phyloP scores from a whole-genome alignment of 1,284 basidiomycete genomes.

The Bondarzewia mesenterica region DNA sequence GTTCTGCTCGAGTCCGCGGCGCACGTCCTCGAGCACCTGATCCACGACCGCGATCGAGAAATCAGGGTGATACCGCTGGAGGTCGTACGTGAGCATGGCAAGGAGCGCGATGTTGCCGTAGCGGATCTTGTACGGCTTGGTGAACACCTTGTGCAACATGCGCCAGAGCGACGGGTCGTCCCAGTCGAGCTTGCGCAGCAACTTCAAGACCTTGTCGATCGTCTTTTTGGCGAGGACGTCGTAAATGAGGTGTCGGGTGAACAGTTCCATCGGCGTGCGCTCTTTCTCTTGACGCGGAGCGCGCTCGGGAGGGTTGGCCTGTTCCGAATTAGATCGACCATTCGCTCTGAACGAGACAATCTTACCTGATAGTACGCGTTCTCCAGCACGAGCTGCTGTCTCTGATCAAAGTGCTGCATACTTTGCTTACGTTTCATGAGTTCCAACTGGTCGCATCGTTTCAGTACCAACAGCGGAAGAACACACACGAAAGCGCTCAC shows the following conservation, averaged over 20 bases:
- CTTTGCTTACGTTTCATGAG: conserved; percentile 92
- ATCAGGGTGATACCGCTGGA: conserved; percentile 86
- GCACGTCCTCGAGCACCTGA: conserved; percentile 89
- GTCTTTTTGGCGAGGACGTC: conserved; percentile 87
- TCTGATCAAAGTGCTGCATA: conserved; percentile 86
- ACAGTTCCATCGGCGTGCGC: conserved; percentile 84
- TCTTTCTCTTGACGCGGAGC: conserved; percentile 79
- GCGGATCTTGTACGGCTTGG: conserved; percentile 95
- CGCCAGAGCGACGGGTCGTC: conserved; percentile 56
- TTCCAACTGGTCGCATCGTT: conserved; percentile 58
- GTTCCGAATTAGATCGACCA: conserved; percentile 7
- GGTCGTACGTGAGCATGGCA: conserved; percentile 89
- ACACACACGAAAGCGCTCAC: conserved; percentile 27
- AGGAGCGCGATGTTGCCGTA: conserved; percentile 87
- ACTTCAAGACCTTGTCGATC: conserved; percentile 87
- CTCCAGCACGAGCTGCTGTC: conserved; percentile 85
- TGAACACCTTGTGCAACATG: conserved; percentile 75
- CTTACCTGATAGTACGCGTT: conserved; percentile 95
- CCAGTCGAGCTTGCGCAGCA: conserved; percentile 94
- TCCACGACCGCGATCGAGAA: conserved; percentile 89
- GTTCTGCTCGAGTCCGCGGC: conserved; percentile 89
- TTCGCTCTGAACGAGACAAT: conserved; percentile 3
- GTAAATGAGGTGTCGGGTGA: conserved; percentile 89
- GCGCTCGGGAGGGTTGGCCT: conserved; percentile 97
- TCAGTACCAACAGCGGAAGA: conserved; percentile 5